Base-by-base conservation (phyloP, 1,284 basidiomycete genomes). In the Abortiporus biennis region DNA sequence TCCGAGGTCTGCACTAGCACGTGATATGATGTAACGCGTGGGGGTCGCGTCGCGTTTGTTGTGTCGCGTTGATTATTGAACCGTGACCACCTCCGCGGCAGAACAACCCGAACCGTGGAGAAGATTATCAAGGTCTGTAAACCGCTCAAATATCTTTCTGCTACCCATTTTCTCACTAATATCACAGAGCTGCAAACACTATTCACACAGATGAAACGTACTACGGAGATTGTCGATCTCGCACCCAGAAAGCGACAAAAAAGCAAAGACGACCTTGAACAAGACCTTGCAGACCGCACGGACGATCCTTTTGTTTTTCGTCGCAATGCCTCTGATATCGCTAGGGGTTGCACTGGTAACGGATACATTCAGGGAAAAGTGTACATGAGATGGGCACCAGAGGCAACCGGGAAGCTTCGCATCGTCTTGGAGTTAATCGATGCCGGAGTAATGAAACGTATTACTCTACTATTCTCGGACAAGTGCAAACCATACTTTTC, bases 311-410 rank as follows among this genome's bases (percentile, higher is more conserved):
- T n/a, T n/a, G n/a, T n/a, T n/a, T n/a, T n/a, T n/a, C 17, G 27
- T 13, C 48, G 43, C 32, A 51, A 39, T 15, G 52, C 46, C 2
- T 38, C 20, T 12, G 53, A 55, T 27, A 34, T 58, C 43, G 31
- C 48, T 17, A 42, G 45, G 21, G 48, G 47, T 4, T 21, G 39
- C 24, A 44, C 50, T 23, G 49, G 47, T 3, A 39, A 44, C 3
- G 67, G 69, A 1, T 71, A 63, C 46, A 53, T 76, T 2, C 51
- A 61, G 30, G 68, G 66, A 37, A 59, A 47, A 17, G 57, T 72
- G 16, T 63, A 59, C 44, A 74, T 75, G 72, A 51, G 58, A 34
- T 75, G 70, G 66, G 57, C 58, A 16, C 53, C 57, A n/a, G n/a
- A n/a, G 2, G 53, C 54, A 11, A 53, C 55, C 23, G 53, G 46